Base-by-base conservation (phyloP, 495 filamentous ascomycete species). In the Filosporella fistucella region DNA sequence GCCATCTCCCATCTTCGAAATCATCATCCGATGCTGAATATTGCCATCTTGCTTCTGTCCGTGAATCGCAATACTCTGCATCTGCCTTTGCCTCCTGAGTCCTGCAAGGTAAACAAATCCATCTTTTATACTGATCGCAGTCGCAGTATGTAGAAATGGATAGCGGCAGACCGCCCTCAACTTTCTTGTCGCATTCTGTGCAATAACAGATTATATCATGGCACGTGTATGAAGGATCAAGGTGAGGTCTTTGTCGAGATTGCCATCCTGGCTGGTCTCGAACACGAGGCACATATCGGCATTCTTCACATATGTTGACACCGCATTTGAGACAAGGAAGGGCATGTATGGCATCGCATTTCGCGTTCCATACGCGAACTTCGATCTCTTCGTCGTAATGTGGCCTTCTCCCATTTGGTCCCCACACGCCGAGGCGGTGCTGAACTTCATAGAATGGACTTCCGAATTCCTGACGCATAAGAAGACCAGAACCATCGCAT, bases 251-350 rank as follows among this genome's bases (percentile, higher is more conserved):
- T 18, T 2, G 47, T 21, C 20, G 20, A 50, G 47, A 50, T 23
- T 16, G 16, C 17, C 2, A 7, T 21, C 26, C 11, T 2, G 37
- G 37, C 24, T 16, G 42, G 36, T 50, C 37, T 21, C 28, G 37
- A 35, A 50, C 47, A 4, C 47, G 47, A 16, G 47, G 47, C 2
- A 50, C 26, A 29, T 34, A 50, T 50, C 47, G 47, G 28, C 47
- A 50, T 42, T 50, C 42, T 13, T 58, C 51, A 38, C 55, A 58
- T 25, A 58, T 38, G 43, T 58, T 54, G 25, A 58, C 26, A 13
- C 51, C 47, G 45, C 55, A 58, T 24, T 45, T 54, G 12, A 47
- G 28, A 28, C 55, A 58, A n/a, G 51, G 55, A 26, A 58, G 51
- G 6, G 45, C 51, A 30, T 50, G 45, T 14, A 41, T 42, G 11